These are phyloP conservation scores for Astraeus odoratus DNA, from an alignment of 768 basidiomycete species.

Conservation along the genomic window DNA sequence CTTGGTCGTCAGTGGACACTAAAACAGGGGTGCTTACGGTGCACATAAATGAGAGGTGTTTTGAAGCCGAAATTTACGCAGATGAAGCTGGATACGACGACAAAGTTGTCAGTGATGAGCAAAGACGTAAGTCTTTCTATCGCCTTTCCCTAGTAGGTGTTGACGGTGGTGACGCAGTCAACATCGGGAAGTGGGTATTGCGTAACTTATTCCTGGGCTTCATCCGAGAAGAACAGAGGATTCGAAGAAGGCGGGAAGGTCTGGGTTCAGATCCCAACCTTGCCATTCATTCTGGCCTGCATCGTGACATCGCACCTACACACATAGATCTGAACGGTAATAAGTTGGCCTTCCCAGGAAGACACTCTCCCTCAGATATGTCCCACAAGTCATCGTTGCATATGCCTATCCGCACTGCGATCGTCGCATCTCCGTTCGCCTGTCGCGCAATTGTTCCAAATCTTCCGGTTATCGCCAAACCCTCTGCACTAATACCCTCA, in stretches of 20 bases:
- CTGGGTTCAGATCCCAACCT: constrained; percentile 14
- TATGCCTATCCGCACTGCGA: constrained; percentile 30
- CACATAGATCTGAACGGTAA: constrained; percentile 23
- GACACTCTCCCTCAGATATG: constrained; percentile 24
- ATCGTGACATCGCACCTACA: constrained; percentile 17
- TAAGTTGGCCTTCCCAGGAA: constrained; percentile 12
- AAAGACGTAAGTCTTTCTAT: constrained; percentile 64
- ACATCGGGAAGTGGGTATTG: constrained; percentile 87
- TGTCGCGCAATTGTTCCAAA: constrained; percentile 55
- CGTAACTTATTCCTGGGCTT: constrained; percentile 80
- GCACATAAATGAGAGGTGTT: constrained; percentile 81
- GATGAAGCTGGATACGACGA: constrained; percentile 80
- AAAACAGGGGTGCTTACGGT: constrained; percentile 84
- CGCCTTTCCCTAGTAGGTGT: neutral
- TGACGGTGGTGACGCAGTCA: constrained; percentile 46
- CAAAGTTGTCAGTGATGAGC: constrained; percentile 65
- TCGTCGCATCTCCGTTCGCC: constrained; percentile 61
- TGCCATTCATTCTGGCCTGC: constrained; percentile 11
- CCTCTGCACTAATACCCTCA: constrained; percentile 54
- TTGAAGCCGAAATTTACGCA: constrained; percentile 92
- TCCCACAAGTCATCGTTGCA: constrained; percentile 17
- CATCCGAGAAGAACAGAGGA: constrained; percentile 60
- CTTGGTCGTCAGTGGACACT: constrained; percentile 88
- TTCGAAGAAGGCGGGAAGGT: constrained; percentile 28
- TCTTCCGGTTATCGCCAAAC: constrained; percentile 34